These are phyloP conservation scores for Trypanosoma melophagium DNA, from an alignment of 208 protist species.

Conservation along the genomic window DNA sequence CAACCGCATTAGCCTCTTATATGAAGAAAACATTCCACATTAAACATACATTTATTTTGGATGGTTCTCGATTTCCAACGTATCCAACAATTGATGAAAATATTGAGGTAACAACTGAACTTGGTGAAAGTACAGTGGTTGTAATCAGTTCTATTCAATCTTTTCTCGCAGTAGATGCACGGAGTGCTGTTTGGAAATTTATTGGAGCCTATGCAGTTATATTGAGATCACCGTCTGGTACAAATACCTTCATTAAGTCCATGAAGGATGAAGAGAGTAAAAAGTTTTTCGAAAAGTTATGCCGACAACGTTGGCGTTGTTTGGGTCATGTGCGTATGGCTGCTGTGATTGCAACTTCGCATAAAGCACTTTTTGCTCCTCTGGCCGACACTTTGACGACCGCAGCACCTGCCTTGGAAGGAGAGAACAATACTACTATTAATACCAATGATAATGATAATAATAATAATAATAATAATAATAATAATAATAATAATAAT, in stretches of 20 bases:
- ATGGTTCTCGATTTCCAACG: conserved; percentile 24
- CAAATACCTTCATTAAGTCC: neutral
- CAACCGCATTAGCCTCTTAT: conserved; percentile 19
- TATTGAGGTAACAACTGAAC: neutral
- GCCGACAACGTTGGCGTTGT: conserved; percentile 55
- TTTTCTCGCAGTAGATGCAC: conserved; percentile 50
- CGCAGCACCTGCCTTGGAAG: conserved; percentile 6
- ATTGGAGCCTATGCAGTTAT: conserved; percentile 46
- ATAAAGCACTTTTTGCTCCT: conserved; percentile 14
- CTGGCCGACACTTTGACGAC: conserved; percentile 27
- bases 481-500: neutral
- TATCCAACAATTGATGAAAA: conserved; percentile 24
- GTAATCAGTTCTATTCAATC: conserved; percentile 47
- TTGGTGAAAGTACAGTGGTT: conserved; percentile 25
- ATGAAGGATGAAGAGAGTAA: conserved; percentile 19
- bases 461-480: conserved; percentile 1
- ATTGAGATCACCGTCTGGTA: conserved; percentile 20
- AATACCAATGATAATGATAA: neutral
- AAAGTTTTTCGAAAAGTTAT: conserved; percentile 29
- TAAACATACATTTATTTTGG: conserved; percentile 28
- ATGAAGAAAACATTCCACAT: conserved; percentile 36
- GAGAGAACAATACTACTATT: conserved; percentile 5
- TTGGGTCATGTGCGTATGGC: conserved; percentile 45
- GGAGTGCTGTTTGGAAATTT: conserved; percentile 75
- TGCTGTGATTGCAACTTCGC: conserved; percentile 36